A percentile compares a stretch with the other conserved stretches of the same genome.
Evolutionary conservation across 495 filamentous ascomycete genomes (phyloP).

Genomic region (Penicillium macrosclerotiorum): DNA sequence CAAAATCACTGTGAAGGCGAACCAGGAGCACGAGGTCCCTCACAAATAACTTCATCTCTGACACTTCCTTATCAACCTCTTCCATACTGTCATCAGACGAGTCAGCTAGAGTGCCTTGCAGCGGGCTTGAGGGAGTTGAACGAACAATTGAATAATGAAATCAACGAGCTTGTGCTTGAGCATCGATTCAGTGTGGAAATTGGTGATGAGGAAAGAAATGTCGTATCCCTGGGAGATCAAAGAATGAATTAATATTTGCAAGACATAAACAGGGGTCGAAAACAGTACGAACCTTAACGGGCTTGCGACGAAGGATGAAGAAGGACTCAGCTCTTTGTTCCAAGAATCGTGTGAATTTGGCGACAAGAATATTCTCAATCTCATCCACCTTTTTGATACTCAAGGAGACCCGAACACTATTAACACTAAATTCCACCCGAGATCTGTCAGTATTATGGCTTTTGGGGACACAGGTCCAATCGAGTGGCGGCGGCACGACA

Average conservation of each 20-base stretch:
- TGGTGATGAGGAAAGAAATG: conserved; percentile 97
- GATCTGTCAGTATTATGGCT: no score
- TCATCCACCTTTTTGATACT: conserved; percentile 99
- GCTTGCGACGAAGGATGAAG: conserved; percentile 92
- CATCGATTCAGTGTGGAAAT: conserved; percentile 97
- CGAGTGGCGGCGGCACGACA: not conserved
- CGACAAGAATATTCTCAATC: conserved; percentile 91
- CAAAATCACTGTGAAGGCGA: not conserved
- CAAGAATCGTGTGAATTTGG: conserved; percentile 96
- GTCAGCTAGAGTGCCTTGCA: not conserved
- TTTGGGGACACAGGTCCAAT: no score
- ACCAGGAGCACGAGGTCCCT: conserved; percentile 31
- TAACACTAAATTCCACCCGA: no score
- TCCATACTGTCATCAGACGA: conserved; percentile 65
- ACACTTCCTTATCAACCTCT: conserved; percentile 93
- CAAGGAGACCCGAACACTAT: conserved; percentile 92
- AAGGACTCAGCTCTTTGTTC: conserved; percentile 96
- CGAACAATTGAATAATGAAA: conserved; percentile 86
- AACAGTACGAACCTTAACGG: conserved; percentile 68
- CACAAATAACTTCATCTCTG: conserved; percentile 99
- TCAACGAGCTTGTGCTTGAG: conserved; percentile 97
- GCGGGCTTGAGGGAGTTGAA: not conserved
- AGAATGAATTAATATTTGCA: no score
- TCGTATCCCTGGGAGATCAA: conserved; percentile 81
- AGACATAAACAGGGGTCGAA: not conserved